Evolutionary conservation across 495 filamentous ascomycete species (phyloP).

Genomic region (Trichoderma asperelloides): DNA sequence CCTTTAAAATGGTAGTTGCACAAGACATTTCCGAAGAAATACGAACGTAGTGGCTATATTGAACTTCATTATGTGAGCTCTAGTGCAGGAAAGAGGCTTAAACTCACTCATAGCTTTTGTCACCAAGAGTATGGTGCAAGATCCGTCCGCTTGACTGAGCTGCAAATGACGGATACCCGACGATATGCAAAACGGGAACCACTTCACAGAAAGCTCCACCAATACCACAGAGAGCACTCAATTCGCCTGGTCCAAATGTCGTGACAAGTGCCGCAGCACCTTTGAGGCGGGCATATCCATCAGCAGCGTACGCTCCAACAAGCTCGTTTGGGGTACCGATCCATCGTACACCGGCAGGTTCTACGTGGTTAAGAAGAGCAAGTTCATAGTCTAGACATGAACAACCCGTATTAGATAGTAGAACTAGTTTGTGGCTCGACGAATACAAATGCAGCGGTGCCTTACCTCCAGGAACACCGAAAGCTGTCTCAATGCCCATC

Average conservation of each 20-base stretch:
- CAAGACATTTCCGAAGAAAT: slow-evolving; percentile 30
- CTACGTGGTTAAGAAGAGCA: slow-evolving; percentile 52
- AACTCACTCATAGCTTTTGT: slow-evolving; percentile 16
- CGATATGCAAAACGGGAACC: slow-evolving; percentile 56
- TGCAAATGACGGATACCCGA: slow-evolving; percentile 49
- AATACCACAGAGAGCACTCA: slow-evolving; percentile 59
- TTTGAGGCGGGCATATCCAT: slow-evolving; percentile 63
- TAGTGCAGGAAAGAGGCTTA: background rate
- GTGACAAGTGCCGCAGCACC: slow-evolving; percentile 56
- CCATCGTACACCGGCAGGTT: slow-evolving; percentile 54
- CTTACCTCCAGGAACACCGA: slow-evolving; percentile 54
- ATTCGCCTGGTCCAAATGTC: slow-evolving; percentile 63
- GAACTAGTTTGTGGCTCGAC: background rate
- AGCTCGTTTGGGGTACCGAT: slow-evolving; percentile 61
- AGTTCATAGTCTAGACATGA: slow-evolving; percentile 35
- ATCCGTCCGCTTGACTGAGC: slow-evolving; percentile 45
- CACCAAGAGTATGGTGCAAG: slow-evolving; percentile 20
- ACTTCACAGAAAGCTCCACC: slow-evolving; percentile 57
- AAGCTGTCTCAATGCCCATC: slow-evolving; percentile 50
- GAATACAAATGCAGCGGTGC: background rate
- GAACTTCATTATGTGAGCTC: background rate
- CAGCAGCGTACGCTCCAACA: slow-evolving; percentile 52
- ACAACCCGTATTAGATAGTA: background rate
- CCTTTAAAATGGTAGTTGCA: slow-evolving; percentile 26
- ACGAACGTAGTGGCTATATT: slow-evolving; percentile 27